Evolutionary conservation across 495 filamentous ascomycete species (phyloP), one percentile per base, ranked within the genome.

Genomic region (Xylaria scruposa): DNA sequence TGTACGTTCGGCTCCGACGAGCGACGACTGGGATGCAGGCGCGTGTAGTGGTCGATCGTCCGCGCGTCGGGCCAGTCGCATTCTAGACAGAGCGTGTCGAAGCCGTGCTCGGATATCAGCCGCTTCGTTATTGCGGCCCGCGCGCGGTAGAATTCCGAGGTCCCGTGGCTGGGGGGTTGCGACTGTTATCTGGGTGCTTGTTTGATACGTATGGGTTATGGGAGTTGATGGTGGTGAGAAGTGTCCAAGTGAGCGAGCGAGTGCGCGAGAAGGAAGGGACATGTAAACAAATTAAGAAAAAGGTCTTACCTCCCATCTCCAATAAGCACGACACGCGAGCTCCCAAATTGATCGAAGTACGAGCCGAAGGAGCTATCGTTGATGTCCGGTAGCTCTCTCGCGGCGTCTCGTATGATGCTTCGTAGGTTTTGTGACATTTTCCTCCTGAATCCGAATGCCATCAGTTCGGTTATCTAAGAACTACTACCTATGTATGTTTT

Each of bases 31-130:
- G 51, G 21, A 26, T 56, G 12, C 10, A 31, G 24, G 10, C 51
- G 51, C 24, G 51, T 85, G 54, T 87, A 88, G 36, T 83, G 79
- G 63, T 88, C 86, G 64, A 88, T 80, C 3, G 80, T 78, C 44
- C 85, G 83, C 15, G 85, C 84, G 63, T 88, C 86, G 0, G 86
- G 86, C 86, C 86, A 88, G 77, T 88, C 86, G 10, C 83, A 82
- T 75, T 88, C 86, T 15, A 88, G 77, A 24, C 84, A 85, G 10
- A 88, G 78, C 61, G 85, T 83, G 12, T 79, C 87, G 73, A 82
- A 87, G 24, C 85, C 86, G 68, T 88, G 86, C 36, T 81, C 58
- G 13, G 81, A 70, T 62, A 88, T 82, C 10, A 87, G 71, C 19
- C 81, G 83, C 70, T 56, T 56, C 10, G 51, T 56, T 2, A 56